A percentile compares a stretch with the other conserved stretches of the same genome.
Conservation (phyloP, 1,139 yeast genomes). For the Saccharomycopsis phalli region DNA sequence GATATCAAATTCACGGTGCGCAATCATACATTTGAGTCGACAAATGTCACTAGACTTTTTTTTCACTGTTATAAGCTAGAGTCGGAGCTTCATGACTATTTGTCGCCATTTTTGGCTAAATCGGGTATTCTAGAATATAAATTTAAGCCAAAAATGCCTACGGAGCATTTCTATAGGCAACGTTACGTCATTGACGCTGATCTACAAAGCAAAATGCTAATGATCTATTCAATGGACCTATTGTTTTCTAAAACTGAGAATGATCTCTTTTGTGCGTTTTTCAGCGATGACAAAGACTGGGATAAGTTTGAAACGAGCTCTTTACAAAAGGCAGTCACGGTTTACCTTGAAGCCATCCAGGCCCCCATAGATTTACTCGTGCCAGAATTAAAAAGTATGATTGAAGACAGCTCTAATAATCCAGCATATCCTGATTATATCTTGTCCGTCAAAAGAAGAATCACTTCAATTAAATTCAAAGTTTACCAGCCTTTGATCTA, state of each 20-base stretch:
- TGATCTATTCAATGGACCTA: background rate
- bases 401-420: background rate
- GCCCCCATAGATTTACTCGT: background rate
- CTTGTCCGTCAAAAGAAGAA: background rate
- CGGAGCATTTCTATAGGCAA: conserved; percentile 1
- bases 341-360: background rate
- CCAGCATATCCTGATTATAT: background rate
- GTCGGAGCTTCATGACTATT: background rate
- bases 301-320: background rate
- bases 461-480: background rate
- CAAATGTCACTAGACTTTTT: background rate
- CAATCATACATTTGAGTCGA: conserved; percentile 2
- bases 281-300: background rate
- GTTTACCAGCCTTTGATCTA: conserved; percentile 1
- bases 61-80: conserved; percentile 5
- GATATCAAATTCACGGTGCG: background rate
- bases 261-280: background rate
- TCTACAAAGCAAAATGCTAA: background rate
- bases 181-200: background rate
- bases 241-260: background rate
- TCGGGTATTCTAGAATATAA: conserved; percentile 8
- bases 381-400: background rate
- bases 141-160: background rate
- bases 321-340: background rate
- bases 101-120: conserved; percentile 8